Base-by-base conservation (phyloP, 2,329 filamentous ascomycete species). In the Epicoccum sorghinum region DNA sequence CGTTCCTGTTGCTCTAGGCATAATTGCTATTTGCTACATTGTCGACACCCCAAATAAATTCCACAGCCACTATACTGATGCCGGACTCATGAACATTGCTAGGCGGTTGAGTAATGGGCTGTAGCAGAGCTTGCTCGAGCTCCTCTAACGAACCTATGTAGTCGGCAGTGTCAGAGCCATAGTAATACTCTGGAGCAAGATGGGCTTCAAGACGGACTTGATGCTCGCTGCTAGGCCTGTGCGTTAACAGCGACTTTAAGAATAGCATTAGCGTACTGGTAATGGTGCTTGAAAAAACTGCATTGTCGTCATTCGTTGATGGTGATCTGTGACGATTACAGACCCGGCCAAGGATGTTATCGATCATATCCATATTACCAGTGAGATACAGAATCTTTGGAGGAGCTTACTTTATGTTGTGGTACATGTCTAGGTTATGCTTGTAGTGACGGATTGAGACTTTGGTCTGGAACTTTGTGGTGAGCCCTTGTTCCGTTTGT, bases 321-420 rank as follows among this genome's bases (percentile, higher is more conserved):
- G 32, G 10, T 33, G 7, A 12, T 10, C 9, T 29, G 27, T 6
- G 27, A 29, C 6, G 27, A 6, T 29, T 29, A 9, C 6, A 9
- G 27, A 29, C 27, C 27, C 9, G 6, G 27, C 27, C 6, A 29
- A 29, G 27, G 27, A 29, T 6, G 27, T 29, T 65, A 60, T 14
- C 33, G 47, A 29, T 29, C 27, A 29, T 29, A 9, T 29, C 9
- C 27, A 29, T 29, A 3, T 29, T 9, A 9, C 18, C 9, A 9
- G 27, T 9, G 27, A 29, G 6, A 29, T 29, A 29, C 27, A 29
- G 6, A 29, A 29, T 29, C 27, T 29, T 29, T 29, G 27, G 9
- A 29, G 27, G 27, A 29, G 9, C 27, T 29, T 29, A 6, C 27
- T 29, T 6, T 29, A 29, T 9, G 27, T 7, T 29, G 27, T 29